Conservation (phyloP, 139 green algal species). For the Chlamydomonas applanata region DNA sequence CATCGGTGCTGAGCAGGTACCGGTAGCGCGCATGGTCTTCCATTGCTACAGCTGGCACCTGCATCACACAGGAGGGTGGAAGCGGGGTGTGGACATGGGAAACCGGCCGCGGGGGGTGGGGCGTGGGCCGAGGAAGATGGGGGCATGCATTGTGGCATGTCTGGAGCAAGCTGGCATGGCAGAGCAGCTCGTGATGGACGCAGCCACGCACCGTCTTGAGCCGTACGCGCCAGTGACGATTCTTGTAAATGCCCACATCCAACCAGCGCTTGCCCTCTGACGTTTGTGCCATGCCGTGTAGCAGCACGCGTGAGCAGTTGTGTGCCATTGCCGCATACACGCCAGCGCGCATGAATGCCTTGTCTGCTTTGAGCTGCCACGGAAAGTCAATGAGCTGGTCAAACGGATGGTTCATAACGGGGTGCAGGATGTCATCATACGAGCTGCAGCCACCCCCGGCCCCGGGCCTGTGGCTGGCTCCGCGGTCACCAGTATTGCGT, state of each 20-base stretch:
- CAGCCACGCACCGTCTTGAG: constrained; percentile 31
- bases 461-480: too few species aligned
- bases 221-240: constrained; percentile 40
- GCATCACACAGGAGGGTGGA: neutral
- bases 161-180: too few species aligned
- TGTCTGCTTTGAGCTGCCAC: constrained; percentile 17
- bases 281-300: constrained; percentile 16
- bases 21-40: constrained; percentile 38
- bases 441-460: neutral
- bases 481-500: neutral
- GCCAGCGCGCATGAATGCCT: constrained; percentile 31
- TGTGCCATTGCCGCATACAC: constrained; percentile 38
- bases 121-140: too few species aligned
- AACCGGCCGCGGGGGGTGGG: too few species aligned
- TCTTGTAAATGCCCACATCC: constrained; percentile 51
- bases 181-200: too few species aligned
- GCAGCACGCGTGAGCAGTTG: constrained; percentile 38
- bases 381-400: constrained; percentile 36
- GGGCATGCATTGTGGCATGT: too few species aligned
- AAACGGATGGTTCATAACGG: constrained; percentile 51
- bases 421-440: constrained; percentile 39
- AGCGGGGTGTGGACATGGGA: too few species aligned
- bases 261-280: constrained; percentile 5
- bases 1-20: constrained; percentile 41
- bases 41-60: constrained; percentile 40